phyloP scores from a whole-genome alignment of 768 basidiomycete genomes.

The Russula dissimulans region DNA sequence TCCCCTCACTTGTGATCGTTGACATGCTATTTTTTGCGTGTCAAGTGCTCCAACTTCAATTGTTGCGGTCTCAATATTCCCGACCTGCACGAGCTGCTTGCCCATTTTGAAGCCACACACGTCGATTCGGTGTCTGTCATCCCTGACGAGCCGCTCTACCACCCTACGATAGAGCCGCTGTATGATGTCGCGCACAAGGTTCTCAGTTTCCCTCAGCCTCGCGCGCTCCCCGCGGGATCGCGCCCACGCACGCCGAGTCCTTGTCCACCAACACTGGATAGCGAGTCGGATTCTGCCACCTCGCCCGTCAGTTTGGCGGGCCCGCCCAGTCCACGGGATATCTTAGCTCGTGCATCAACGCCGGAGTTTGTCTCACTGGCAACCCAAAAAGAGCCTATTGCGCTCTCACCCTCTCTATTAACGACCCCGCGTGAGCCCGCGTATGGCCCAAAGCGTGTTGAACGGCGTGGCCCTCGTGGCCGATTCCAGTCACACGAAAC shows the following conservation, averaged over 20 bases:
- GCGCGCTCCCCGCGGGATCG: slow-evolving; percentile 21
- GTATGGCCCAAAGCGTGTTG: slow-evolving; percentile 10
- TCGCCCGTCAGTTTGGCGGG: slow-evolving; percentile 4
- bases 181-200: slow-evolving; percentile 21
- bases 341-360: neutral
- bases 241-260: slow-evolving; percentile 13
- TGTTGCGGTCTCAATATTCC: slow-evolving; percentile 39
- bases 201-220: slow-evolving; percentile 27
- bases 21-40: no score
- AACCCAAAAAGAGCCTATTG: slow-evolving; percentile 7
- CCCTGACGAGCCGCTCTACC: slow-evolving; percentile 8
- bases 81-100: slow-evolving; percentile 42
- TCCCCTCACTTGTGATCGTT: neutral
- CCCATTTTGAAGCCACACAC: slow-evolving; percentile 41
- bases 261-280: slow-evolving; percentile 6
- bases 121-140: slow-evolving; percentile 23
- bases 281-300: slow-evolving; percentile 11
- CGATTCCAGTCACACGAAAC: slow-evolving; percentile 17
- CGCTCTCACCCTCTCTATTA: slow-evolving; percentile 16
- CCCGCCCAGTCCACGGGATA: slow-evolving; percentile 11
- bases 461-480: slow-evolving; percentile 18
- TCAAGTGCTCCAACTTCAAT: slow-evolving; percentile 36
- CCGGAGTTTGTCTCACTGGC: neutral
- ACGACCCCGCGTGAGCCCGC: slow-evolving; percentile 13
- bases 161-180: slow-evolving; percentile 7